Conservation (phyloP, 2,329 filamentous ascomycete genomes). For the Aspergillus puulaauensis region DNA sequence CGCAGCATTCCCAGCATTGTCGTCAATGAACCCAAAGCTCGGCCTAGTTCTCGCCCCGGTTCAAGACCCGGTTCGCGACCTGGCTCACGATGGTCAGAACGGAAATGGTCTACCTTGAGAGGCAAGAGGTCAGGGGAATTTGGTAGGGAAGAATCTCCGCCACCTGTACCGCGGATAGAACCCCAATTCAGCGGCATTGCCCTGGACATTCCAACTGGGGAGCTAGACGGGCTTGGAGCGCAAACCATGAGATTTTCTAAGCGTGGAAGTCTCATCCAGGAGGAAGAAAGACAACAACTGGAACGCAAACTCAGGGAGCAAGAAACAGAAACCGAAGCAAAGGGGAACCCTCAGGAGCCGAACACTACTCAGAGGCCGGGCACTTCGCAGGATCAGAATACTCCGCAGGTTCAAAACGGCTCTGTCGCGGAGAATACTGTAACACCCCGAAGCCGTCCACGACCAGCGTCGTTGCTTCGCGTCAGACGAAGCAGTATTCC, state of each 20-base stretch:
- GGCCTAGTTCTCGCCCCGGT: conserved; percentile 36
- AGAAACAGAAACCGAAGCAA: conserved; percentile 4
- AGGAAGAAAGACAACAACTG: conserved; percentile 40
- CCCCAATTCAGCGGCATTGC: conserved; percentile 50
- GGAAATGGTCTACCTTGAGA: conserved; percentile 41
- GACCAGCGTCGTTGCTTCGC: conserved; percentile 38
- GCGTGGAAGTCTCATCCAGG: conserved; percentile 59
- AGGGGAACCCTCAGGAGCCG: background rate
- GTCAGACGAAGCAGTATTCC: conserved; percentile 37
- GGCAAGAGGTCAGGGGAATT: conserved; percentile 35
- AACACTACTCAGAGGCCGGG: background rate
- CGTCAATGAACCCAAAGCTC: conserved; percentile 34
- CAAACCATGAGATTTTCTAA: conserved; percentile 59
- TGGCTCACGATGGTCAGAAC: conserved; percentile 45
- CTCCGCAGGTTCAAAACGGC: conserved; percentile 15
- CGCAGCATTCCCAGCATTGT: conserved; percentile 42
- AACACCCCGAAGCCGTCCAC: conserved; percentile 25
- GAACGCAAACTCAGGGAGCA: conserved; percentile 28
- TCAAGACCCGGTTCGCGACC: conserved; percentile 41
- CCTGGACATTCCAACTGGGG: conserved; percentile 55
- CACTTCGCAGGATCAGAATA: background rate
- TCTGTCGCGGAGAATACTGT: conserved; percentile 21
- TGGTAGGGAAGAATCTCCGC: conserved; percentile 31
- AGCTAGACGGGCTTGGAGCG: conserved; percentile 53
- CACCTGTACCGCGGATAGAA: conserved; percentile 35